These are phyloP conservation scores for Heterobasidion occidentale DNA, from an alignment of 1,284 basidiomycete species.

Conservation along the genomic window DNA sequence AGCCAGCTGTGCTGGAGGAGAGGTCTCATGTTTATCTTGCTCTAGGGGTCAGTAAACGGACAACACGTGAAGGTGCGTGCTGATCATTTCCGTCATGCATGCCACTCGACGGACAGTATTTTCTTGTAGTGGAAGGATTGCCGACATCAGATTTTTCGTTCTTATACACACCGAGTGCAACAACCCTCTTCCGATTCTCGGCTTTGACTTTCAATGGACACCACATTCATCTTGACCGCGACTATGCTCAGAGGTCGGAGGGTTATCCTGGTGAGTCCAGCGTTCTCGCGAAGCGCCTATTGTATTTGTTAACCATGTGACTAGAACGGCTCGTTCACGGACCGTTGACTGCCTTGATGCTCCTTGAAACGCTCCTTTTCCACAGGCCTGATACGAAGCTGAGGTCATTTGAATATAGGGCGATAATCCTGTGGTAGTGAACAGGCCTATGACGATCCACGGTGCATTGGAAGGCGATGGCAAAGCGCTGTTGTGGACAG, in stretches of 20 bases:
- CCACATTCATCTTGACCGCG: constrained; percentile 66
- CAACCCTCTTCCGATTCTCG: constrained; percentile 78
- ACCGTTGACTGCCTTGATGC: constrained; percentile 71
- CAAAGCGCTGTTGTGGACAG: constrained; percentile 23
- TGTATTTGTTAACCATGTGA: neutral
- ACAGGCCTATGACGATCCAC: constrained; percentile 45
- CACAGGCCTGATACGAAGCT: constrained; percentile 38
- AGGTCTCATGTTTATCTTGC: constrained; percentile 70
- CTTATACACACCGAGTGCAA: constrained; percentile 56
- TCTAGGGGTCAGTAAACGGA: constrained; percentile 22
- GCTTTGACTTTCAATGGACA: constrained; percentile 78
- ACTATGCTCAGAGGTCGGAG: constrained; percentile 60
- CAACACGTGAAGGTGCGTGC: constrained; percentile 32
- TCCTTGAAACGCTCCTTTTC: constrained; percentile 54
- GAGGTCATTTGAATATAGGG: constrained; percentile 61
- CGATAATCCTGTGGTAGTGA: constrained; percentile 67
- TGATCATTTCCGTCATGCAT: neutral
- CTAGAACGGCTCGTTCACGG: constrained; percentile 77
- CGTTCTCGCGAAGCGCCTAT: neutral
- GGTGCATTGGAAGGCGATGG: constrained; percentile 37
- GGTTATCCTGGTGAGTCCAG: constrained; percentile 58
- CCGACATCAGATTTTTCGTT: constrained; percentile 54
- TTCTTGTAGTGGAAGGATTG: constrained; percentile 37
- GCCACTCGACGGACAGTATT: neutral
- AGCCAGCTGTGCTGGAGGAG: constrained; percentile 55